Evolutionary conservation across 202 grass and related monocot species (phyloP).

Genomic region (Zizania palustris): DNA sequence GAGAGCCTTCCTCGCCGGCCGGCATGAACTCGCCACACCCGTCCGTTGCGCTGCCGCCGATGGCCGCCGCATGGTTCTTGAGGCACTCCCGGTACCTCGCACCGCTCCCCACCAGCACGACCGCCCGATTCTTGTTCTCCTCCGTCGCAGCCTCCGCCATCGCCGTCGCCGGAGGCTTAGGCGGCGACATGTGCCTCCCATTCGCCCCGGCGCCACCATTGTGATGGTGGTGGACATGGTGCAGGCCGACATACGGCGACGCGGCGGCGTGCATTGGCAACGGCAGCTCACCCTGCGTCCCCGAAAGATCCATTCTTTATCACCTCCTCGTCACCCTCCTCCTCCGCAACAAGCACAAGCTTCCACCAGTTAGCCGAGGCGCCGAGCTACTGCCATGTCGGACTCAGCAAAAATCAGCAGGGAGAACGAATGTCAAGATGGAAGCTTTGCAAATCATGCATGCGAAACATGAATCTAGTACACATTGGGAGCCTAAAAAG

Average conservation of each 20-base stretch:
- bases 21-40: constrained; percentile 84
- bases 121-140: constrained; percentile 2
- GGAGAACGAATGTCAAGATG: constrained; percentile 30
- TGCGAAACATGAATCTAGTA: constrained; percentile 19
- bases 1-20: constrained; percentile 54
- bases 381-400: constrained; percentile 42
- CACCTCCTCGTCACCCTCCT: constrained; percentile 18
- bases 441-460: constrained; percentile 34
- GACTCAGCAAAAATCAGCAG: constrained; percentile 20
- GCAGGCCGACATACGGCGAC: constrained; percentile 51
- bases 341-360: constrained; percentile 35
- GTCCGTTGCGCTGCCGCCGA: constrained; percentile 69
- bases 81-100: constrained; percentile 80
- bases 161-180: constrained; percentile 8
- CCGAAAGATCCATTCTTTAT: constrained; percentile 83
- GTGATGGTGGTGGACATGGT: constrained; percentile 42
- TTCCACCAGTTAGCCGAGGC: constrained; percentile 10
- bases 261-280: constrained; percentile 77
- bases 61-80: constrained; percentile 88
- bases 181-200: constrained; percentile 44
- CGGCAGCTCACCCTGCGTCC: constrained; percentile 76
- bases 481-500: constrained; percentile 43
- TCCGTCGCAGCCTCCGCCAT: neutral
- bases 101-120: neutral
- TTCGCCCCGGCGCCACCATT: constrained; percentile 30